Percentiles rank a stretch among this genome's conserved stretches.
phyloP scores from a whole-genome alignment of 371 early-diverging fungal genomes.

The Mortierella sp. region DNA sequence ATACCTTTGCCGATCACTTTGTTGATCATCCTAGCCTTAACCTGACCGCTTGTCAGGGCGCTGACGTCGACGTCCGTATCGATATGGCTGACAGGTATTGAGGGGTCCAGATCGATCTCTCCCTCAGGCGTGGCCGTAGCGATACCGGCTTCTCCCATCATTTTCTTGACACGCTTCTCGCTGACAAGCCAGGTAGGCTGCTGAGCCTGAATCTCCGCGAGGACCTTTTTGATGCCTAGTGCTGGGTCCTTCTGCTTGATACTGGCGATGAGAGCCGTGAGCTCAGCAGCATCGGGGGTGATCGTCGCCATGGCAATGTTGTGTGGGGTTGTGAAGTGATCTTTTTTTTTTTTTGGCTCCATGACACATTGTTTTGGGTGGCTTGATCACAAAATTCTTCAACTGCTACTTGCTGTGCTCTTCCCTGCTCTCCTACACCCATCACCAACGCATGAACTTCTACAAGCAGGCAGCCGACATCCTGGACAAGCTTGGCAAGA shows the following conservation, averaged over 20 bases:
- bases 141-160: constrained; percentile 66
- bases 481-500: constrained; percentile 72
- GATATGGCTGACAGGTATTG: constrained; percentile 70
- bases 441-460: constrained; percentile 60
- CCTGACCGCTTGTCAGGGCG: constrained; percentile 41
- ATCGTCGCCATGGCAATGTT: constrained; percentile 33
- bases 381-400: too few relatives aligned
- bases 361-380: background rate
- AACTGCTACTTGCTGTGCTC: background rate
- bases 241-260: constrained; percentile 64
- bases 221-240: constrained; percentile 68
- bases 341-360: background rate
- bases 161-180: constrained; percentile 76
- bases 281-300: constrained; percentile 48
- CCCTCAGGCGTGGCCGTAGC: constrained; percentile 53
- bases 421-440: background rate
- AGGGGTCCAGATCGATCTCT: constrained; percentile 66
- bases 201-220: constrained; percentile 54
- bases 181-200: constrained; percentile 70
- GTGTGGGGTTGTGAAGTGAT: constrained; percentile 1
- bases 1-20: constrained; percentile 66
- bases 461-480: constrained; percentile 84
- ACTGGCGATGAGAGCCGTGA: constrained; percentile 55
- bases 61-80: constrained; percentile 66
- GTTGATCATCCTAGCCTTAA: constrained; percentile 67